Percentiles rank a stretch among this genome's conserved stretches.
phyloP scores from a whole-genome alignment of 306 rosid genomes.

The Lablab purpureus region DNA sequence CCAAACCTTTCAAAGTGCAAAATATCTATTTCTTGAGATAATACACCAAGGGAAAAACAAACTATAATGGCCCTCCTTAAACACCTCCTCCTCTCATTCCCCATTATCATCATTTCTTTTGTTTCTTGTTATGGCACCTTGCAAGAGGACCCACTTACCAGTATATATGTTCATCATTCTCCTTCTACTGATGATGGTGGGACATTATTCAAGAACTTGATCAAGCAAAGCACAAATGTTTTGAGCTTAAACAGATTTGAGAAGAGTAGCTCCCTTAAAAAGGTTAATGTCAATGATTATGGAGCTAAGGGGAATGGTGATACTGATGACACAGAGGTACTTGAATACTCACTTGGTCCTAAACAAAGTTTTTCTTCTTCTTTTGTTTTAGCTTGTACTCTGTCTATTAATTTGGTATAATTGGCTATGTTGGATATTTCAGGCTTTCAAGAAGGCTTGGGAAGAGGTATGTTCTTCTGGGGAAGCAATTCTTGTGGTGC shows the following conservation, averaged over 20 bases:
- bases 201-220: constrained; percentile 41
- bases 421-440: neutral
- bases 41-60: constrained; percentile 2
- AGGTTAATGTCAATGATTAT: constrained; percentile 60
- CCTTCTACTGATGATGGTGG: constrained; percentile 47
- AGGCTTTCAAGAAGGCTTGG: constrained; percentile 87
- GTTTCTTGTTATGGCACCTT: constrained; percentile 45
- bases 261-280: constrained; percentile 19
- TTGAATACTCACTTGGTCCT: neutral
- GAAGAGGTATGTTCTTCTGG: constrained; percentile 57
- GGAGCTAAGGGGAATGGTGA: constrained; percentile 71
- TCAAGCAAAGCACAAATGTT: constrained; percentile 42
- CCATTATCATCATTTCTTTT: constrained; percentile 42
- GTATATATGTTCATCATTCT: constrained; percentile 34
- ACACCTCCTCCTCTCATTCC: constrained; percentile 39
- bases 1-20: neutral
- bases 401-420: neutral
- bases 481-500: constrained; percentile 50
- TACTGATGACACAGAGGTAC: constrained; percentile 67
- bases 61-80: constrained; percentile 49
- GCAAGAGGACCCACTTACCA: constrained; percentile 51
- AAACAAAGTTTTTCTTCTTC: neutral
- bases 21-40: constrained; percentile 5
- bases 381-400: neutral
- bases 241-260: constrained; percentile 38